phyloP scores from a whole-genome alignment of 2,329 filamentous ascomycete genomes.

The Fusarium phyllophilum region DNA sequence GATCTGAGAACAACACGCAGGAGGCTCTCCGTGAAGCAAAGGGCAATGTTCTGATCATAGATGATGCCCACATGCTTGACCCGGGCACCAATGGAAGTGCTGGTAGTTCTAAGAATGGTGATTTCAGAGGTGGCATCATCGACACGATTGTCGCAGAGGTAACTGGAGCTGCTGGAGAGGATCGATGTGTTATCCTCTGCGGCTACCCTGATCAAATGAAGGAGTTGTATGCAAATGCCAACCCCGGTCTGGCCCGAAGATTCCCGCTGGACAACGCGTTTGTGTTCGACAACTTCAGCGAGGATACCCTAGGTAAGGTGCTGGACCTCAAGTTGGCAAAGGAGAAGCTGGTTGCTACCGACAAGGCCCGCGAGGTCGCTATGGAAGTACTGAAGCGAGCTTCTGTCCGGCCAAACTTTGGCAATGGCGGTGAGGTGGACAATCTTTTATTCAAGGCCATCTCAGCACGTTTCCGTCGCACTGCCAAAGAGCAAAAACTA shows the following conservation, averaged over 20 bases:
- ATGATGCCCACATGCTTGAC: slow-evolving; percentile 78
- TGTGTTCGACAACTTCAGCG: slow-evolving; percentile 73
- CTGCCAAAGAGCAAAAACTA: slow-evolving; percentile 34
- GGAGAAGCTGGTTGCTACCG: slow-evolving; percentile 64
- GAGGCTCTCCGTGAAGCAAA: slow-evolving; percentile 70
- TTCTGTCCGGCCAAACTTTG: slow-evolving; percentile 75
- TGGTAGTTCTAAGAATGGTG: slow-evolving; percentile 46
- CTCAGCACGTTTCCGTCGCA: slow-evolving; percentile 38
- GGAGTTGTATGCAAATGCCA: slow-evolving; percentile 76
- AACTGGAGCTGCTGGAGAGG: slow-evolving; percentile 74
- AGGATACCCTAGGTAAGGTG: slow-evolving; percentile 68
- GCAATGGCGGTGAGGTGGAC: slow-evolving; percentile 80
- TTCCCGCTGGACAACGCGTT: slow-evolving; percentile 75
- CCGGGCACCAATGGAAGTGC: slow-evolving; percentile 48
- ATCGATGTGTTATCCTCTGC: slow-evolving; percentile 77
- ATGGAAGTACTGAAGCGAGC: slow-evolving; percentile 69
- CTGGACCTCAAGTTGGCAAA: slow-evolving; percentile 71
- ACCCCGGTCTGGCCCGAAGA: slow-evolving; percentile 74
- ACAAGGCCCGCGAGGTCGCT: slow-evolving; percentile 63
- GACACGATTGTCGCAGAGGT: slow-evolving; percentile 81
- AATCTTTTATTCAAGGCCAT: slow-evolving; percentile 51
- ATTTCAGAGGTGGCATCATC: slow-evolving; percentile 72
- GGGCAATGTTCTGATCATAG: slow-evolving; percentile 81
- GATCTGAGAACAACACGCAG: slow-evolving; percentile 76
- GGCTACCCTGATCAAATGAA: slow-evolving; percentile 78